These are phyloP conservation scores for Mrakia blollopis DNA, from an alignment of 768 basidiomycete genomes.

Conservation along the genomic window DNA sequence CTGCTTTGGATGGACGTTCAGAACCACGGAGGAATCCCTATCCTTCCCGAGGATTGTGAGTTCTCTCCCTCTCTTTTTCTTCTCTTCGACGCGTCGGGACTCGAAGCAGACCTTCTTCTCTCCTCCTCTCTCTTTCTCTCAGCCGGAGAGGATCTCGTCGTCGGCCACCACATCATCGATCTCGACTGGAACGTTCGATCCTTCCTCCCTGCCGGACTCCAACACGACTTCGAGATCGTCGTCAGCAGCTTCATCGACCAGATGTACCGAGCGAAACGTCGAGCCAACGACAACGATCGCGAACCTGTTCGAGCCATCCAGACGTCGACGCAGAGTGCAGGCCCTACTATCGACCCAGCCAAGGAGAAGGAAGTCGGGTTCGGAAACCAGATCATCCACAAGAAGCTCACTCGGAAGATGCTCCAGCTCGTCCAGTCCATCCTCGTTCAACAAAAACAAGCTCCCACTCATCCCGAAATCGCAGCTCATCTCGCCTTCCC, in stretches of 20 bases:
- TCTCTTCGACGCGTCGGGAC: not conserved
- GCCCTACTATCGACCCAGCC: slow-evolving; percentile 56
- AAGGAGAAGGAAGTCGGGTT: slow-evolving; percentile 66
- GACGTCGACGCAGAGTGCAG: slow-evolving; percentile 46
- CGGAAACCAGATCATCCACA: slow-evolving; percentile 68
- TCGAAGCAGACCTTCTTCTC: slow-evolving; percentile 2
- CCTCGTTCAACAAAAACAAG: slow-evolving; percentile 47
- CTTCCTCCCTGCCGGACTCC: slow-evolving; percentile 80
- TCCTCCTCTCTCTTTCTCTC: not conserved
- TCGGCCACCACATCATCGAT: slow-evolving; percentile 55
- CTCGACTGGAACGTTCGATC: slow-evolving; percentile 78
- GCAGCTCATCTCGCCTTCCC: slow-evolving; percentile 67
- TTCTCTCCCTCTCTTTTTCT: not conserved
- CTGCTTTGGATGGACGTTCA: slow-evolving; percentile 92
- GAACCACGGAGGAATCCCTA: slow-evolving; percentile 58
- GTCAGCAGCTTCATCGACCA: slow-evolving; percentile 81
- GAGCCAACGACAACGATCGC: slow-evolving; percentile 57
- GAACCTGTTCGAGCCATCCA: slow-evolving; percentile 64
- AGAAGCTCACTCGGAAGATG: slow-evolving; percentile 73
- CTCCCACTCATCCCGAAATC: slow-evolving; percentile 53
- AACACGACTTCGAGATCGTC: slow-evolving; percentile 64
- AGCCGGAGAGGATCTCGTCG: slow-evolving; percentile 27
- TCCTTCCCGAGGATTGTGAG: slow-evolving; percentile 32
- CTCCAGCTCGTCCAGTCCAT: slow-evolving; percentile 60
- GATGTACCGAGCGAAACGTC: slow-evolving; percentile 61